Evolutionary conservation across 2,329 filamentous ascomycete genomes (phyloP), one percentile per base, ranked within the genome.

Genomic region (Neofusicoccum laricinum): DNA sequence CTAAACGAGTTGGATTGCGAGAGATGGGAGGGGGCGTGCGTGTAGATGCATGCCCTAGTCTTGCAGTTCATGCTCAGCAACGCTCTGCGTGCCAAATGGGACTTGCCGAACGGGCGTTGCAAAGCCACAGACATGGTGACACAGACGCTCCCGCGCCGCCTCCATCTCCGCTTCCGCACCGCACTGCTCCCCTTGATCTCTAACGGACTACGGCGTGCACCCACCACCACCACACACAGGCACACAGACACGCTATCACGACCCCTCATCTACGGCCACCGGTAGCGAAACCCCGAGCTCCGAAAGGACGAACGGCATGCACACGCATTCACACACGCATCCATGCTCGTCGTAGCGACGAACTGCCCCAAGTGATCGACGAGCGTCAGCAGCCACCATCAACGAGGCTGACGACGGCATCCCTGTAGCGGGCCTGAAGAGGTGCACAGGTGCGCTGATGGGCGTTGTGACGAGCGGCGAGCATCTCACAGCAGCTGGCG

Each of bases 401-500:
- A 15, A 4, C n/a, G 36, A 57, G 36, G 51, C 51, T 59, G 55
- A 59, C 32, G 41, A 21, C 55, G 14, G 15, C 49, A 36, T 36
- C 40, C 55, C 55, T 59, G 55, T 40, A 46, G 53, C 15, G 25
- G 48, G 48, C 48, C 38, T 57, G 55, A 45, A 41, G 25, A 34
- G 50, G 32, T 25, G 30, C 25, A 32, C 46, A 21, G 19, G 21
- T 32, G 15, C 30, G 55, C 55, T 21, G 41, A 59, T 59, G 43
- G n/a, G 53, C 53, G 53, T 19, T 36, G 40, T 46, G 55, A 59
- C 17, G 55, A 30, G 55, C 55, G 41, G 11, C 41, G 25, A n/a
- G 41, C 55, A 59, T 59, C 55, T 46, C 55, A 59, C 55, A 59
- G 55, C 55, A 59, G n/a, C 41, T 59, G 14, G 55, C 40, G 41